Percentiles rank a stretch among this genome's conserved stretches.
Conservation (phyloP, 2,329 filamentous ascomycete species). For the Plenodomus biglobosus region DNA sequence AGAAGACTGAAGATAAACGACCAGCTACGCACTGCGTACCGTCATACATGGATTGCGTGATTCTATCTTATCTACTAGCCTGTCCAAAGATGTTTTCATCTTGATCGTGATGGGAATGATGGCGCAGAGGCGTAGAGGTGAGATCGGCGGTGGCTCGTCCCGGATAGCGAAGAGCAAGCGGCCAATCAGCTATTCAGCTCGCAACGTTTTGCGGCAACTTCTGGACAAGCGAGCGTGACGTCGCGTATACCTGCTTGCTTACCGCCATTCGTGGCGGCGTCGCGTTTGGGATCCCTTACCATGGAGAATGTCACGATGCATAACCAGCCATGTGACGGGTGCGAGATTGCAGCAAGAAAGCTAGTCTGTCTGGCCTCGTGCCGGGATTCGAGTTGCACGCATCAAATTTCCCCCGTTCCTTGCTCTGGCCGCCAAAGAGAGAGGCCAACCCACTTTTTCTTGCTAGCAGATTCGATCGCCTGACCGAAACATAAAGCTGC, state of each 20-base stretch:
- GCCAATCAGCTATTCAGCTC: not conserved
- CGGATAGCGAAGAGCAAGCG: not conserved
- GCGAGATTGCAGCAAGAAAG: not conserved
- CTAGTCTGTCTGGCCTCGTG: constrained; percentile 17
- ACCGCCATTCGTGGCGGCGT: not conserved
- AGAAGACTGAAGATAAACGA: too few relatives aligned
- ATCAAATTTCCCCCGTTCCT: constrained; percentile 16
- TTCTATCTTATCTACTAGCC: too few relatives aligned
- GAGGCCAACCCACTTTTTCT: constrained; percentile 13
- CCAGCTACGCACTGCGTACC: too few relatives aligned
- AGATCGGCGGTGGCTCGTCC: not conserved
- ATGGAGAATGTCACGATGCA: not conserved
- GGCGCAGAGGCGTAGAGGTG: not conserved
- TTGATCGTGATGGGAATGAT: too few relatives aligned
- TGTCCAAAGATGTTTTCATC: too few relatives aligned
- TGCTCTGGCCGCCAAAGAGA: not conserved
- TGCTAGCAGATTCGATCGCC: constrained; percentile 5
- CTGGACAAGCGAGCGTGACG: not conserved
- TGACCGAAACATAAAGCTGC: not conserved
- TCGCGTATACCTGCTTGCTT: not conserved
- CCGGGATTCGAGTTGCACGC: constrained; percentile 7
- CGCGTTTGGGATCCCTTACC: not conserved
- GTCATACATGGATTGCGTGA: too few relatives aligned
- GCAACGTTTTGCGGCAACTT: not conserved
- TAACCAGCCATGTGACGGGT: not conserved